These are phyloP conservation scores for Nymphaea thermarum DNA, from an alignment of 164 flowering plant genomes.

Conservation along the genomic window DNA sequence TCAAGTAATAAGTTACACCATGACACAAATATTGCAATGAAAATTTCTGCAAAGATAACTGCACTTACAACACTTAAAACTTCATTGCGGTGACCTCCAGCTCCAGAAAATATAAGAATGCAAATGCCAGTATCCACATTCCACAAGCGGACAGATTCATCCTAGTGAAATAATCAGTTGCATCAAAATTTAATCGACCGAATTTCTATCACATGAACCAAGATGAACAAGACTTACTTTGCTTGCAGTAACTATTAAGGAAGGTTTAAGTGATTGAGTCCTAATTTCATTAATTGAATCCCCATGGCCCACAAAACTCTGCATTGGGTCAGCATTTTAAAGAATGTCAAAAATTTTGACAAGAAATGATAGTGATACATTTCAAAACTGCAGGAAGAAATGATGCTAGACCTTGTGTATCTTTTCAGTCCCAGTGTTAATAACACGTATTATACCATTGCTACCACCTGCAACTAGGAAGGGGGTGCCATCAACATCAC, in stretches of 20 bases:
- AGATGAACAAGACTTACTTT: conserved; percentile 33
- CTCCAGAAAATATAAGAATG: conserved; percentile 94
- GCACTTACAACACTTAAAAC: conserved; percentile 83
- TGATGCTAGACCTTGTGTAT: conserved; percentile 53
- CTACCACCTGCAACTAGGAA: conserved; percentile 85
- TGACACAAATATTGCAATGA: too few species aligned
- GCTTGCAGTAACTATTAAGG: conserved; percentile 90
- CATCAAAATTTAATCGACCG: neutral
- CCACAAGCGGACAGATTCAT: conserved; percentile 97
- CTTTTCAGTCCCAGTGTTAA: conserved; percentile 78
- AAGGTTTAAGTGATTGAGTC: conserved; percentile 78
- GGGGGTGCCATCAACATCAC: conserved; percentile 58
- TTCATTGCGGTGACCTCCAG: conserved; percentile 98
- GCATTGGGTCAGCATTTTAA: conserved; percentile 13
- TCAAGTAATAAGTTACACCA: too few species aligned
- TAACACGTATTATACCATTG: conserved; percentile 86
- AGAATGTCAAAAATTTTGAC: neutral
- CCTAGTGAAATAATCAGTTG: conserved; percentile 23
- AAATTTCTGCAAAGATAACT: neutral
- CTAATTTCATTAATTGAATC: conserved; percentile 94
- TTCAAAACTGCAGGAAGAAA: neutral
- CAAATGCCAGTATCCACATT: conserved; percentile 94
- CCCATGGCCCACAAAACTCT: conserved; percentile 99
- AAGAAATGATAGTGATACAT: neutral
- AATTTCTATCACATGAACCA: neutral